A percentile compares a stretch with the other conserved stretches of the same genome.
These are phyloP conservation scores for Aureobasidium uvarum DNA, from an alignment of 2,329 filamentous ascomycete species.

Conservation along the genomic window DNA sequence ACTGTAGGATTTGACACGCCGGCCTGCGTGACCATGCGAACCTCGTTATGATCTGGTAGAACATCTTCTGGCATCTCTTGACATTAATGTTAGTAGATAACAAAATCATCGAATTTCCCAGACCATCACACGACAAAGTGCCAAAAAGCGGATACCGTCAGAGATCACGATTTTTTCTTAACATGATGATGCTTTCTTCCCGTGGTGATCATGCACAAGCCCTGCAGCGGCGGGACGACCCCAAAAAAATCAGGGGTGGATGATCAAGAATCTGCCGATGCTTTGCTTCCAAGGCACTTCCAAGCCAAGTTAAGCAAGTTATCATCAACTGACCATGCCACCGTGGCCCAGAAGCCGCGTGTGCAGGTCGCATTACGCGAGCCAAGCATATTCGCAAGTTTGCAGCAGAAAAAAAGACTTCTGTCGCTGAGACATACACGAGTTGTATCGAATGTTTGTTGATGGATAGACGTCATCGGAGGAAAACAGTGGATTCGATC, in stretches of 20 bases:
- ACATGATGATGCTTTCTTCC: slow-evolving; percentile 12
- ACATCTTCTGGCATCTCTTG: neutral
- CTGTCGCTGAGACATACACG: slow-evolving; percentile 12
- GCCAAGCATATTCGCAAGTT: neutral
- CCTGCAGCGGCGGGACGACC: slow-evolving; percentile 2
- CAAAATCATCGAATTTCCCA: no score
- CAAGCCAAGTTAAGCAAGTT: slow-evolving; percentile 10
- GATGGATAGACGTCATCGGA: neutral
- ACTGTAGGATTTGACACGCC: slow-evolving; percentile 47
- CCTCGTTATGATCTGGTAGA: slow-evolving; percentile 16
- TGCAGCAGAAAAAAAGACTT: slow-evolving; percentile 5
- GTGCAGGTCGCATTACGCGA: slow-evolving; percentile 15
- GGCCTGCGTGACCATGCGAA: slow-evolving; percentile 38
- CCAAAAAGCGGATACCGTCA: neutral
- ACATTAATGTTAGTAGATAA: neutral
- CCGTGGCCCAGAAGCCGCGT: slow-evolving; percentile 3
- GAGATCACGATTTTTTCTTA: neutral
- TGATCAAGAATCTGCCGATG: neutral
- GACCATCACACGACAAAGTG: neutral
- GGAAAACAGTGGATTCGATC: neutral
- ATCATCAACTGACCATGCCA: slow-evolving; percentile 1
- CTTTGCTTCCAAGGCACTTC: neutral
- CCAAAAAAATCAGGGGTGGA: neutral
- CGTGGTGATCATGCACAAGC: slow-evolving; percentile 15
- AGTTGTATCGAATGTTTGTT: slow-evolving; percentile 7